Base-by-base conservation (phyloP, 1,139 yeast genomes). In the Arxiozyma bovina region DNA sequence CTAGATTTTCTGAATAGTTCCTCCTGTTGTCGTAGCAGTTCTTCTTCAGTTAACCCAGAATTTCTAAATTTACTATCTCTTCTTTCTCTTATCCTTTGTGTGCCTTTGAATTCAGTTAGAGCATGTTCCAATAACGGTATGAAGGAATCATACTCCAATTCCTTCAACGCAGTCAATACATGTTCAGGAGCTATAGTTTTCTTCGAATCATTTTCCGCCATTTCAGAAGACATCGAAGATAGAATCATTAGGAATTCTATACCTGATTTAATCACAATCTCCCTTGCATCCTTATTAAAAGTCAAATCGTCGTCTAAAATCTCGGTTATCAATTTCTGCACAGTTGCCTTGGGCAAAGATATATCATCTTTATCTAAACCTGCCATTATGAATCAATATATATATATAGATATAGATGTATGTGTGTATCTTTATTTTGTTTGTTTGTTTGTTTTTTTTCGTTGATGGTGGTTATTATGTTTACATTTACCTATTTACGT, bases 101-200 rank as follows among this genome's bases (percentile, higher is more conserved):
- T 78, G 63, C 90, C 96, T 70, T 89, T 91, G 69, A 90, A 96
- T 65, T 90, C 96, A 54, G 77, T 80, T 63, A 91, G 76, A 38
- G 89, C 91, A 61, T 85, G 85, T 67, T 87, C 87, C 53, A 93
- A 81, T 20, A 89, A 85, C 46, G 86, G 94, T 53, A 93, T 77
- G 68, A 93, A 93, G 59, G 87, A 90, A 53, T 79, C 80, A 70
- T 90, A 93, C 48, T 96, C 99, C 58, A 93, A 76, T 63, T 88
- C 96, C 60, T 83, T 85, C 52, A 93, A 75, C 0, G 99, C 98
- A 67, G 85, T 87, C 58, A 93, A 80, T 50, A 93, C 98, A 70
- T 93, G 99, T 68, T 93, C 99, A 1, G 96, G 86, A 0, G 97
- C 96, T 53, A 93, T 93, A 9, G 99, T 93, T 72, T 93, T 94